These are phyloP conservation scores for Kwoniella shandongensis DNA, from an alignment of 768 basidiomycete genomes.

Conservation along the genomic window DNA sequence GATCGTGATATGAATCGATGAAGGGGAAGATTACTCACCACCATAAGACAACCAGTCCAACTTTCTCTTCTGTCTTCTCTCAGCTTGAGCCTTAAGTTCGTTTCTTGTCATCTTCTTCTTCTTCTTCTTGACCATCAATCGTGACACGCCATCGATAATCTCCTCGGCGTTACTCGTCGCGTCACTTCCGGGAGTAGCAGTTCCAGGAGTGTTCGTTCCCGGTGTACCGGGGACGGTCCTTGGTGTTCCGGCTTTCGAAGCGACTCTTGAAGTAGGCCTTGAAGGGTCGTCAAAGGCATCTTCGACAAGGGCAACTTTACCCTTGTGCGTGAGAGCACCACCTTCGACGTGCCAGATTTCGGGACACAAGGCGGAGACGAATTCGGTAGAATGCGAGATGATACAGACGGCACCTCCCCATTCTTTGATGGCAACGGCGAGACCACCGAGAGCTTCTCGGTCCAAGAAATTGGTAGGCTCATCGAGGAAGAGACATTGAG, in stretches of 20 bases:
- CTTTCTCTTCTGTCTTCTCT: constrained; percentile 75
- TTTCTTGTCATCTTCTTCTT: constrained; percentile 75
- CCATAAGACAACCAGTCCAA: constrained; percentile 79
- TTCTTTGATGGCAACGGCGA: constrained; percentile 90
- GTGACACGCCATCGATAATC: constrained; percentile 40
- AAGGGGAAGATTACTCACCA: no score
- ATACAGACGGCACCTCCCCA: constrained; percentile 77
- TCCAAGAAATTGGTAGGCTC: constrained; percentile 97
- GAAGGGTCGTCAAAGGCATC: constrained; percentile 75
- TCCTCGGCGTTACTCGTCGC: constrained; percentile 44
- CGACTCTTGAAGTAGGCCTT: constrained; percentile 67
- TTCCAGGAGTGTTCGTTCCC: constrained; percentile 74
- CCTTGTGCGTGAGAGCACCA: constrained; percentile 81
- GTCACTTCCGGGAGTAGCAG: constrained; percentile 52
- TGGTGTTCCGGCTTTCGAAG: constrained; percentile 66
- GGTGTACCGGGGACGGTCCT: constrained; percentile 41
- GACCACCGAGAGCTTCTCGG: constrained; percentile 84
- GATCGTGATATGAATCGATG: constrained; percentile 1
- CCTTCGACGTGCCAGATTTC: constrained; percentile 94
- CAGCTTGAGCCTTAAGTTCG: constrained; percentile 80
- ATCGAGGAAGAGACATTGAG: constrained; percentile 60
- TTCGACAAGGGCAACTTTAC: constrained; percentile 81
- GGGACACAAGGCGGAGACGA: constrained; percentile 58
- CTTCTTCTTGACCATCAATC: constrained; percentile 55
- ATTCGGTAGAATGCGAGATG: constrained; percentile 80